A percentile compares a stretch with the other conserved stretches of the same genome.
Evolutionary conservation across 2,329 filamentous ascomycete species (phyloP).

Genomic region (Emericellopsis atlantica): DNA sequence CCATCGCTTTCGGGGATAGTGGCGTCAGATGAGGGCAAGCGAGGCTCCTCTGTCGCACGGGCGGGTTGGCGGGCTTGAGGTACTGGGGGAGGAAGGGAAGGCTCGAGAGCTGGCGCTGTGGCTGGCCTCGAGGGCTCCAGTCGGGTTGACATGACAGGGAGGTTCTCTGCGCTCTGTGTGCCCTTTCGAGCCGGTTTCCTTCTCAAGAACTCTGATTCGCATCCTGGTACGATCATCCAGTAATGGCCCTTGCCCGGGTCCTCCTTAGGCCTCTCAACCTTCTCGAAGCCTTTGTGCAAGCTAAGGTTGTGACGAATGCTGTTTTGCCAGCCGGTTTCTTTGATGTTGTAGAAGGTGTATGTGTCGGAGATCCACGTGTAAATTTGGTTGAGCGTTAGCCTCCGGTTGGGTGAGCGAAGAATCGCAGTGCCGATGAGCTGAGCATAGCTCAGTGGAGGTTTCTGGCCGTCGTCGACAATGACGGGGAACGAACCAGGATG

Average conservation of each 20-base stretch:
- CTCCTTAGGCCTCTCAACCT: constrained; percentile 91
- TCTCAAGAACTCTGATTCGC: constrained; percentile 81
- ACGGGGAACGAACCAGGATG: constrained; percentile 62
- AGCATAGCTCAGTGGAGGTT: constrained; percentile 88
- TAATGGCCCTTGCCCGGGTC: constrained; percentile 97
- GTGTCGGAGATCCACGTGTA: constrained; percentile 99
- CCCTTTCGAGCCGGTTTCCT: constrained; percentile 61
- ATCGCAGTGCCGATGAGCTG: constrained; percentile 96
- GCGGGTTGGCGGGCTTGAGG: constrained; percentile 20
- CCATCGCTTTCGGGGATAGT: constrained; percentile 63
- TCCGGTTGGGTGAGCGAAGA: constrained; percentile 67
- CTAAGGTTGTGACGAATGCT: constrained; percentile 97
- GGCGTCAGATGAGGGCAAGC: constrained; percentile 55
- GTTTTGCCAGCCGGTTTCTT: constrained; percentile 93
- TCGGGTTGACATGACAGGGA: constrained; percentile 45
- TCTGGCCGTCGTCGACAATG: constrained; percentile 74
- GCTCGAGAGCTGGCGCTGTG: constrained; percentile 26
- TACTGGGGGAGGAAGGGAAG: constrained; percentile 36
- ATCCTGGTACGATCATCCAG: constrained; percentile 85
- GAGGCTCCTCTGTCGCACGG: background rate
- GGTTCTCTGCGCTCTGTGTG: constrained; percentile 41
- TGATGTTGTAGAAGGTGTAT: constrained; percentile 73
- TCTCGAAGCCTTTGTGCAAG: constrained; percentile 91
- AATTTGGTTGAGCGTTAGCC: constrained; percentile 84
- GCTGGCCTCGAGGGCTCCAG: constrained; percentile 35